phyloP scores from a whole-genome alignment of 805 yeast genomes.

The Cyberlindnera meyerae region DNA sequence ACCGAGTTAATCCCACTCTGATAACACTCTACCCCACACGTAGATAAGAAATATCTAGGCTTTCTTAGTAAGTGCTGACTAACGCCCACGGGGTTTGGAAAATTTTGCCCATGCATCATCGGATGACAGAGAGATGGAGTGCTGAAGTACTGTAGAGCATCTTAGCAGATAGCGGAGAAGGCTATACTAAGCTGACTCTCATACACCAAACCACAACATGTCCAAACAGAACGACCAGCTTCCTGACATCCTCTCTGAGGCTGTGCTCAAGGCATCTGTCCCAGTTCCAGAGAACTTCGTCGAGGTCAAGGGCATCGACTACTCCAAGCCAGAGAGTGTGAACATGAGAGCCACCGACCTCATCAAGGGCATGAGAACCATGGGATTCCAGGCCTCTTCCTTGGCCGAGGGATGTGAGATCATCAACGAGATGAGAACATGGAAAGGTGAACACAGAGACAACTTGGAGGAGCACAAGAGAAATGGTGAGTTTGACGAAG shows the following conservation, averaged over 20 bases:
- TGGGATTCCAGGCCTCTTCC: slow-evolving; percentile 97
- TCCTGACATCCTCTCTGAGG: slow-evolving; percentile 82
- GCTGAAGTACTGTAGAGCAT: too few species aligned
- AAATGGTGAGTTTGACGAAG: slow-evolving; percentile 72
- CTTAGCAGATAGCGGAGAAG: too few species aligned
- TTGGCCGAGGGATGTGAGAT: slow-evolving; percentile 87
- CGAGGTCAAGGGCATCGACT: slow-evolving; percentile 85
- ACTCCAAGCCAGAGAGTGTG: slow-evolving; percentile 68
- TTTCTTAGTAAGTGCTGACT: too few species aligned
- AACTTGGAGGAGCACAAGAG: slow-evolving; percentile 64
- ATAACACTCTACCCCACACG: too few species aligned
- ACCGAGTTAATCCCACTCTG: too few species aligned
- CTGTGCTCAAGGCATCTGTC: slow-evolving; percentile 81
- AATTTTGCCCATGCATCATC: too few species aligned
- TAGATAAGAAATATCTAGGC: too few species aligned
- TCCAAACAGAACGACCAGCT: slow-evolving; percentile 35
- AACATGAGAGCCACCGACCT: slow-evolving; percentile 78
- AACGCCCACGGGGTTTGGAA: too few species aligned
- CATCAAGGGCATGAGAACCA: slow-evolving; percentile 76
- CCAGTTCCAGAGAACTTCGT: slow-evolving; percentile 80
- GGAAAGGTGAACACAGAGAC: slow-evolving; percentile 82
- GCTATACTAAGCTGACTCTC: too few species aligned
- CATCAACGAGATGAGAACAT: slow-evolving; percentile 83
- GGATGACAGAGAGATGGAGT: too few species aligned
- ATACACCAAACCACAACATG: too few species aligned